Conservation (phyloP, 306 rosid genomes). For the Senna siamea region DNA sequence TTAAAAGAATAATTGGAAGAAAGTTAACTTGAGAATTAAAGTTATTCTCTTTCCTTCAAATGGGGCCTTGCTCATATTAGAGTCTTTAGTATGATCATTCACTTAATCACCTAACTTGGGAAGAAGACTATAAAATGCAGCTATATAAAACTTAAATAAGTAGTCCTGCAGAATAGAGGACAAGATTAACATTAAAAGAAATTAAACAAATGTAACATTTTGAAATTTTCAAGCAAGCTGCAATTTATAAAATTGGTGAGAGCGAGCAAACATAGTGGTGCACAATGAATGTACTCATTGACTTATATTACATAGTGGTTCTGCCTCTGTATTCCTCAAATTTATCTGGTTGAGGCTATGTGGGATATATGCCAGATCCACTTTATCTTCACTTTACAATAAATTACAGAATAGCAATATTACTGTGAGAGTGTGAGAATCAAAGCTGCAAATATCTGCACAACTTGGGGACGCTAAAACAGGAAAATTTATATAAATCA, state of each 20-base stretch:
- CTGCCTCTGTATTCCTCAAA: slow-evolving; percentile 48
- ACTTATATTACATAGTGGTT: slow-evolving; percentile 50
- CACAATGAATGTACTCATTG: slow-evolving; percentile 59
- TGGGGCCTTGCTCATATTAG: slow-evolving; percentile 34
- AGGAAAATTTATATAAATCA: slow-evolving; percentile 42
- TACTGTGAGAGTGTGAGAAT: slow-evolving; percentile 36
- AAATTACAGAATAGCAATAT: slow-evolving; percentile 41
- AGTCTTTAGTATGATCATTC: slow-evolving; percentile 27
- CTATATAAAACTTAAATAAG: too few relatives aligned
- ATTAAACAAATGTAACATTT: slow-evolving; percentile 36
- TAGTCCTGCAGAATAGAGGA: too few relatives aligned
- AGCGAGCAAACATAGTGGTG: slow-evolving; percentile 58
- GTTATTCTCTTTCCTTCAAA: slow-evolving; percentile 37
- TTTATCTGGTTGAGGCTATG: slow-evolving; percentile 43
- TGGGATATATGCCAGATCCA: slow-evolving; percentile 55
- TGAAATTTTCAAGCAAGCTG: slow-evolving; percentile 47
- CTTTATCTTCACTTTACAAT: slow-evolving; percentile 44
- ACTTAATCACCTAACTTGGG: slow-evolving; percentile 12
- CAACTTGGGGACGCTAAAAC: slow-evolving; percentile 47
- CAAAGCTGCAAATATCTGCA: slow-evolving; percentile 54
- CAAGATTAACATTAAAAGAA: slow-evolving; percentile 9
- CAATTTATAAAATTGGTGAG: slow-evolving; percentile 40
- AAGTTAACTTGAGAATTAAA: slow-evolving; percentile 31
- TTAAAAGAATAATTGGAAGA: slow-evolving; percentile 2
- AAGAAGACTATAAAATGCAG: slow-evolving; percentile 23